These are phyloP conservation scores for Leccinum sublutescens DNA, from an alignment of 768 basidiomycete genomes.

Conservation along the genomic window DNA sequence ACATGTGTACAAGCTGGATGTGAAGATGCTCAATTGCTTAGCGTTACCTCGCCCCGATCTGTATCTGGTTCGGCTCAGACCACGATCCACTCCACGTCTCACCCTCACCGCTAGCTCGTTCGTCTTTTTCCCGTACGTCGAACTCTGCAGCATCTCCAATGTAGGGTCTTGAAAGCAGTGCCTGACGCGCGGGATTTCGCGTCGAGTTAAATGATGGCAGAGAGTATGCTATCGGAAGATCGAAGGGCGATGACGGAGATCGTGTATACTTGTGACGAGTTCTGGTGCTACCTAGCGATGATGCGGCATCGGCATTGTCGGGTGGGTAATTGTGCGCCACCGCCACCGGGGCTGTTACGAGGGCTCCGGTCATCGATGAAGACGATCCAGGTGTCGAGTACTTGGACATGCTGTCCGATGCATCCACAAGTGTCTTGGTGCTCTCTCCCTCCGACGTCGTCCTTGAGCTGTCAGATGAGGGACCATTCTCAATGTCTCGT, in stretches of 20 bases:
- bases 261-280: conserved; percentile 29
- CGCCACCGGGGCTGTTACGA: neutral
- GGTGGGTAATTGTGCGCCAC: conserved; percentile 54
- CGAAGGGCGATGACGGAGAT: conserved; percentile 42
- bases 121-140: conserved; percentile 44
- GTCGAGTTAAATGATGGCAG: conserved; percentile 33
- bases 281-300: conserved; percentile 20
- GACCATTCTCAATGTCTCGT: conserved; percentile 49
- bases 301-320: conserved; percentile 40
- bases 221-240: conserved; percentile 28
- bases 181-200: conserved; percentile 5
- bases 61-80: conserved; percentile 38
- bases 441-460: conserved; percentile 30
- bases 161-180: conserved; percentile 3
- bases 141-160: conserved; percentile 12
- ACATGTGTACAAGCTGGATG: conserved; percentile 13
- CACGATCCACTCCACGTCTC: conserved; percentile 48
- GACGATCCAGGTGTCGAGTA: conserved; percentile 12
- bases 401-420: conserved; percentile 18
- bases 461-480: conserved; percentile 35
- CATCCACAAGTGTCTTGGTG: conserved; percentile 17
- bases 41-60: conserved; percentile 29
- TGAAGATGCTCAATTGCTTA: neutral
- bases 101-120: conserved; percentile 46
- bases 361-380: conserved; percentile 9